Conservation (phyloP, 441 rosid genomes). For the Populus hybrid region DNA sequence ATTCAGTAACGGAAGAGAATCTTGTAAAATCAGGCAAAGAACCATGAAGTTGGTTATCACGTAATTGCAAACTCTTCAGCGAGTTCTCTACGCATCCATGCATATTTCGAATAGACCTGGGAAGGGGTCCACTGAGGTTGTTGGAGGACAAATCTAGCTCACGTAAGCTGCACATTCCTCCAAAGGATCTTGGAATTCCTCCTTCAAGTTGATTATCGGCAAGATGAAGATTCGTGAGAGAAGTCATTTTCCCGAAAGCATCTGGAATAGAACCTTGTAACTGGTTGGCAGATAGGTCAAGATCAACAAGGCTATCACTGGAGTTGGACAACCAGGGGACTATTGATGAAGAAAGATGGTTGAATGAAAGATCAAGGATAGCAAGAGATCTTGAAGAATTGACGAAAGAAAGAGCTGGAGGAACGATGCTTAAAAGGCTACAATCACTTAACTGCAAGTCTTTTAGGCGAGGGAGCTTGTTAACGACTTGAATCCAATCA, state of each 20-base stretch:
- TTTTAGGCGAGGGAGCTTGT: slow-evolving; percentile 4
- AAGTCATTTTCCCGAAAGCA: background rate
- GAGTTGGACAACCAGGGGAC: background rate
- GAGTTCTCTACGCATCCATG: slow-evolving; percentile 17
- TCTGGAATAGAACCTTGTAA: background rate
- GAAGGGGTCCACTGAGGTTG: slow-evolving; percentile 11
- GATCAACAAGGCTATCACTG: background rate
- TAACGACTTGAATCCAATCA: slow-evolving; percentile 5
- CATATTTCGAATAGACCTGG: background rate
- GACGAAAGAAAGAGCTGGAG: background rate
- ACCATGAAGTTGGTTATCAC: slow-evolving; percentile 20
- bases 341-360: background rate
- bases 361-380: background rate
- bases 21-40: slow-evolving; percentile 14
- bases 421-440: background rate
- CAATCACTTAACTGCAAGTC: background rate
- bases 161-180: slow-evolving; percentile 17
- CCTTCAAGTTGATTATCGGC: slow-evolving; percentile 5
- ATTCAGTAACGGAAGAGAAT: slow-evolving; percentile 13
- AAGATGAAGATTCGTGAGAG: background rate
- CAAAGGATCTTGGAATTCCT: slow-evolving; percentile 3
- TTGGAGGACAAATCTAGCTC: slow-evolving; percentile 8
- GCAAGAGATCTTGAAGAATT: slow-evolving; percentile 16
- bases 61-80: slow-evolving; percentile 12
- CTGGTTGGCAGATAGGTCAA: background rate